phyloP scores from a whole-genome alignment of 805 yeast species.

The Monosporozyma aquatica region DNA sequence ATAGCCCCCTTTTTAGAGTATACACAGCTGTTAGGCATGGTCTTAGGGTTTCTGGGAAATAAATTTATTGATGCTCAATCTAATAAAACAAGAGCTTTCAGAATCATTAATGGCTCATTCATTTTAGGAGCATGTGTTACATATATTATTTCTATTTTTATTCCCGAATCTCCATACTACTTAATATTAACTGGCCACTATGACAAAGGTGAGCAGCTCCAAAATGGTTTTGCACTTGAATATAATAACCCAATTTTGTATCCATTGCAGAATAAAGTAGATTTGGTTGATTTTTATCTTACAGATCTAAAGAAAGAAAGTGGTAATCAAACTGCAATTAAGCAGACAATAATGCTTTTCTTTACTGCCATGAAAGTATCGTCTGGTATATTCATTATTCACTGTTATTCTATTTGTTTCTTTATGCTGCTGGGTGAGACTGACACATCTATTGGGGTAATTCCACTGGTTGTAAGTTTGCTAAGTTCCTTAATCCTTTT shows the following conservation, averaged over 20 bases:
- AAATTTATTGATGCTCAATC: slow-evolving; percentile 4
- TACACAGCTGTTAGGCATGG: neutral
- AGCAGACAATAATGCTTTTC: neutral
- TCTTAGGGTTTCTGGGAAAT: slow-evolving; percentile 35
- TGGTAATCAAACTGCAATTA: neutral
- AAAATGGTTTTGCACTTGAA: slow-evolving; percentile 28
- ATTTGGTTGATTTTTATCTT: slow-evolving; percentile 12
- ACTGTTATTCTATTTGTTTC: neutral
- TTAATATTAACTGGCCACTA: slow-evolving; percentile 32
- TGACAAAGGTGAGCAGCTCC: slow-evolving; percentile 31
- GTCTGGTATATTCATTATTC: neutral
- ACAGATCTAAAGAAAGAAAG: neutral
- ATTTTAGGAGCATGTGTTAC: slow-evolving; percentile 36
- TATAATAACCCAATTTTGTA: slow-evolving; percentile 7
- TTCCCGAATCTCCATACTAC: slow-evolving; percentile 54
- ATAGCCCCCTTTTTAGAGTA: slow-evolving; percentile 37
- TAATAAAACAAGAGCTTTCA: slow-evolving; percentile 44
- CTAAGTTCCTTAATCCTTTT: neutral
- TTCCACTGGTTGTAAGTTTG: neutral
- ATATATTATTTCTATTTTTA: slow-evolving; percentile 9
- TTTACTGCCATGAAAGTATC: neutral
- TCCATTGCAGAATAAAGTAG: slow-evolving; percentile 11
- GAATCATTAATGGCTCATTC: slow-evolving; percentile 56
- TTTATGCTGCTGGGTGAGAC: neutral
- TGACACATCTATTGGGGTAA: neutral